Evolutionary conservation across 768 basidiomycete species (phyloP).

Genomic region (Naganishia onofrii): DNA sequence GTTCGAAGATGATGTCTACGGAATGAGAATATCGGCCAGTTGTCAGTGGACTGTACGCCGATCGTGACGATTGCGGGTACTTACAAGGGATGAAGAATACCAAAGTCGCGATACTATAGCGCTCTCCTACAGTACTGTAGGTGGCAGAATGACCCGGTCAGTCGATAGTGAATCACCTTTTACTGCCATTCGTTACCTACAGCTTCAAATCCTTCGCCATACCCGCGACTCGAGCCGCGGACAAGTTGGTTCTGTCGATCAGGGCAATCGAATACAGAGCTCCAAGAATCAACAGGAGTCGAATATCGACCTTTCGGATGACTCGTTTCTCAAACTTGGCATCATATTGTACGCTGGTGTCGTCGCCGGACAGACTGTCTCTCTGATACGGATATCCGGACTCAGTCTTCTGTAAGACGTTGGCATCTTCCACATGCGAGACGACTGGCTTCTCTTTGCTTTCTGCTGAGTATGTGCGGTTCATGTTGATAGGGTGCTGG

Average conservation of each 20-base stretch:
- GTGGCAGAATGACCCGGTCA: neutral
- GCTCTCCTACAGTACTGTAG: constrained; percentile 38
- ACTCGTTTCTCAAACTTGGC: constrained; percentile 32
- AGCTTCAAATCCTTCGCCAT: constrained; percentile 39
- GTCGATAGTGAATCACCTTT: neutral
- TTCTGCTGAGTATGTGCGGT: constrained; percentile 13
- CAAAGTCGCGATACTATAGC: constrained; percentile 45
- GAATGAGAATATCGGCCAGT: neutral
- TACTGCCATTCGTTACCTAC: neutral
- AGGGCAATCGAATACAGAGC: constrained; percentile 25
- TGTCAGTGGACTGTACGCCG: neutral
- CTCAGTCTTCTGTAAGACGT: constrained; percentile 12
- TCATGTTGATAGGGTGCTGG: constrained; percentile 5
- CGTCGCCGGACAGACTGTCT: neutral
- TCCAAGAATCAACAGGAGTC: constrained; percentile 36
- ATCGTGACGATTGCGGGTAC: neutral
- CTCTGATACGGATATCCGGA: neutral
- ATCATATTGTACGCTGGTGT: neutral
- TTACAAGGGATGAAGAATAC: constrained; percentile 48
- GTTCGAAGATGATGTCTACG: constrained; percentile 40
- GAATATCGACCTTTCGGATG: constrained; percentile 35
- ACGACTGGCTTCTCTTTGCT: constrained; percentile 26
- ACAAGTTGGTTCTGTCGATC: constrained; percentile 27
- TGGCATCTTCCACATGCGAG: constrained; percentile 17
- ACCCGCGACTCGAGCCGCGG: constrained; percentile 45